These are phyloP conservation scores for Begonia loranthoides DNA, from an alignment of 306 rosid species.

Conservation along the genomic window DNA sequence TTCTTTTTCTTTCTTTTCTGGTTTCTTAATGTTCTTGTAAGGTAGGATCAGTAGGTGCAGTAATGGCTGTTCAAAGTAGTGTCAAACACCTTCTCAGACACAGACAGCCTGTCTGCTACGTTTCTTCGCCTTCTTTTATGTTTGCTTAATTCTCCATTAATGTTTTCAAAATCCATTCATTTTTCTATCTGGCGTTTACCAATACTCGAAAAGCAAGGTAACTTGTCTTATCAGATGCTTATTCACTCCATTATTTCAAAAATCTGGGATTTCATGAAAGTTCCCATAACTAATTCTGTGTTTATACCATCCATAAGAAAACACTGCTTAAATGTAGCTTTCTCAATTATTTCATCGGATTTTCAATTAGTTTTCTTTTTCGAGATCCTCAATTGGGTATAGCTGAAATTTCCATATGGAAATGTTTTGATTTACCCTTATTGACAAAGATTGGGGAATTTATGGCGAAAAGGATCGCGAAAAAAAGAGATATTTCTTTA, in stretches of 20 bases:
- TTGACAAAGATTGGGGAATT: no score
- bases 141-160: conserved; percentile 21
- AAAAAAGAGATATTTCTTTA: no score
- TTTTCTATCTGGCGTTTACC: not conserved
- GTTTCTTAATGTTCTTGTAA: not conserved
- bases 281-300: no score
- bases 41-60: conserved; percentile 10
- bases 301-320: no score
- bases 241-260: not conserved
- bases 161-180: conserved; percentile 6
- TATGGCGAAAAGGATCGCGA: no score
- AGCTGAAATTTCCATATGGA: not conserved
- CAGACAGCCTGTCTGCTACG: conserved; percentile 7
- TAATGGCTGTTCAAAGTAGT: conserved; percentile 16
- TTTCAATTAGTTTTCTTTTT: not conserved
- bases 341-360: not conserved
- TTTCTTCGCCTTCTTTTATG: conserved; percentile 4
- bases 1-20: not conserved
- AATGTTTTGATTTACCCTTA: no score
- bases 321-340: no score
- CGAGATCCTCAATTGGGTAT: not conserved
- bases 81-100: conserved; percentile 7
- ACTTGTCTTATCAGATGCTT: not conserved
- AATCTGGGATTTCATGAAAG: no score
- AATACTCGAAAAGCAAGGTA: conserved; percentile 11